These are phyloP conservation scores for Fusarium incarnatum DNA, from an alignment of 2,329 filamentous ascomycete genomes.

Conservation along the genomic window DNA sequence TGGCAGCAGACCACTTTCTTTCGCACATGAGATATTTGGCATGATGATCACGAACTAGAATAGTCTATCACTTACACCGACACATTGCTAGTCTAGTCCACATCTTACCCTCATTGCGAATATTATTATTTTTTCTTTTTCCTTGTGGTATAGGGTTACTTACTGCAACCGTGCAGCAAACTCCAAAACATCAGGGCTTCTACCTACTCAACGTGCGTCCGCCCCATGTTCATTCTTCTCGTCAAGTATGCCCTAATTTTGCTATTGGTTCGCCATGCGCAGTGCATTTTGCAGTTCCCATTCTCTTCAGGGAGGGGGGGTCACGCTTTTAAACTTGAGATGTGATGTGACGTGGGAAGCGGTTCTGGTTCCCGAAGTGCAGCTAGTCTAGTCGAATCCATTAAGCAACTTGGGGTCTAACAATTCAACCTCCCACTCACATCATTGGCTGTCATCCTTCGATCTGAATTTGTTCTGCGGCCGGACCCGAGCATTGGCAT, in stretches of 20 bases:
- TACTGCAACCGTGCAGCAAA: constrained; percentile 17
- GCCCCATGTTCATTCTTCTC: constrained; percentile 20
- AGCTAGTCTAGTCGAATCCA: constrained; percentile 28
- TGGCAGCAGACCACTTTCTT: constrained; percentile 35
- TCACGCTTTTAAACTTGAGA: constrained; percentile 29
- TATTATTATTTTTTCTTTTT: neutral
- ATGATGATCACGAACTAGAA: constrained; percentile 20
- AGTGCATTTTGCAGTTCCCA: neutral
- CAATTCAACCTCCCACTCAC: neutral
- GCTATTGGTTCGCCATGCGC: constrained; percentile 30
- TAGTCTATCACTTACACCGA: constrained; percentile 15
- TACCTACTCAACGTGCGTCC: constrained; percentile 3
- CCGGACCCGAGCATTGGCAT: constrained; percentile 31
- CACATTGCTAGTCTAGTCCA: neutral
- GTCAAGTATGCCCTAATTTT: constrained; percentile 22
- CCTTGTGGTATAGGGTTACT: constrained; percentile 39
- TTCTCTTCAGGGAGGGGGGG: neutral
- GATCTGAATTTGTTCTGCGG: constrained; percentile 32
- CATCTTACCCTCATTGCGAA: neutral
- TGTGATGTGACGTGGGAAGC: constrained; percentile 40
- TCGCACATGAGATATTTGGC: constrained; percentile 20
- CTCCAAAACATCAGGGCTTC: constrained; percentile 27
- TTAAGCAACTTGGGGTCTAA: constrained; percentile 1
- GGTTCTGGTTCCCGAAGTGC: constrained; percentile 43
- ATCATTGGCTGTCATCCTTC: constrained; percentile 18